Evolutionary conservation across 2,329 filamentous ascomycete genomes (phyloP), one percentile per base, ranked within the genome.

Genomic region (Cordyceps fumosorosea): DNA sequence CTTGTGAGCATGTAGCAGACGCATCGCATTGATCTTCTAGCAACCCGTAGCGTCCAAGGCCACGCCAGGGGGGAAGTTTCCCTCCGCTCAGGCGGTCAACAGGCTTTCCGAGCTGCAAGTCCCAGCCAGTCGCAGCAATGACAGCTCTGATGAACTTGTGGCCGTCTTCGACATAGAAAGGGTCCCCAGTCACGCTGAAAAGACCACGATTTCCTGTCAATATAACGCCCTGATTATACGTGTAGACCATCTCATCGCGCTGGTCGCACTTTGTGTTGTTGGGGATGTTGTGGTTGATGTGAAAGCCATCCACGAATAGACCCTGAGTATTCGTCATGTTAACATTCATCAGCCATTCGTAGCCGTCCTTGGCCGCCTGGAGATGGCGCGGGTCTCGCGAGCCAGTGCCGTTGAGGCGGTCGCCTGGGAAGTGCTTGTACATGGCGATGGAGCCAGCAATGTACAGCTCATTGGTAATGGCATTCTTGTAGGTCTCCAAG

Each of bases 171-270:
- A 97, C 80, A 70, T 92, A 97, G 1, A 77, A 80, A 2, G 78
- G 73, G n/a, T 86, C 83, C 14, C 89, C 89, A 0, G 90, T 96
- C 16, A 86, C 86, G 65, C 90, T 83, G 85, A 89, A 97, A 0
- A 97, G 80, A 1, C 88, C 89, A 40, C 90, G 84, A 61, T 91
- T 84, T 14, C 91, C 93, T 5, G 90, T 92, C 24, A 97, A 82
- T 1, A 98, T 70, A 4, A 97, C 91, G 24, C 93, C 93, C 74
- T 98, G 93, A 75, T 98, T 98, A 77, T 98, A 97, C 0, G 92
- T 96, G 74, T 93, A 96, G 10, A 96, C 89, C 87, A 92, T 93
- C 67, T 93, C 86, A 73, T 96, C 90, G 55, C 92, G 84, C 56
- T 84, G 73, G 71, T 97, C 90, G 73, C 93, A 97, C 65, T 84